Evolutionary conservation across 2,329 filamentous ascomycete genomes (phyloP), one percentile per base, ranked within the genome.

Genomic region (Diplodia sapinea): DNA sequence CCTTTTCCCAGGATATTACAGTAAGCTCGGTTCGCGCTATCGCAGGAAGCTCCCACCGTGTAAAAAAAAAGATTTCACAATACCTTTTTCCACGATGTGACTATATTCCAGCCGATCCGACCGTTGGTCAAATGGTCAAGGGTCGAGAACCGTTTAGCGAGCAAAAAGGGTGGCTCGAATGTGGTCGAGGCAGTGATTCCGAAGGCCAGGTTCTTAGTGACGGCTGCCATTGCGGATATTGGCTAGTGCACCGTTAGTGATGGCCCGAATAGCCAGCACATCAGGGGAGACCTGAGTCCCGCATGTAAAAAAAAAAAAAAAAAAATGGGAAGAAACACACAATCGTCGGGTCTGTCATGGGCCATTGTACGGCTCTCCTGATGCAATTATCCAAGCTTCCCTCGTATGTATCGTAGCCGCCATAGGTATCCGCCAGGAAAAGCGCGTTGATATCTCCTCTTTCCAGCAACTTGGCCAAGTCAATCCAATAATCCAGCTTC

Each of bases 361-460:
- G 87, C 86, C 87, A 89, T 72, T 90, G 88, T 0, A 87, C 86
- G 0, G 86, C 87, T 29, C 86, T 79, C 1, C 86, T 81, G 69
- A 89, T 88, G 71, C 86, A 88, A 65, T 87, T 84, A 70, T 89
- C 86, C 2, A 88, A 73, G 33, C 82, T 87, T 0, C 82, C 82
- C 68, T 88, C 83, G 68, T 89, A 89, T 0, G 86, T 88, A 70
- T 89, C 87, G 68, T 89, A 86, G 0, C 86, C 87, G 1, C 87
- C 87, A 63, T 88, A 89, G 0, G 87, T 89, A 71, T 91, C 88
- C 0, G 88, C 88, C 4, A 91, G 80, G 73, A 90, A 90, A 4
- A 91, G 75, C 0, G 87, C 86, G 68, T 88, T 89, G 77, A 90
- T 87, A 7, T 84, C 84, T 3, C 87, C 88, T 12, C 83, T 79